phyloP scores from a whole-genome alignment of 176 grass and related monocot species.

The Rhipidocladum racemiflorum region DNA sequence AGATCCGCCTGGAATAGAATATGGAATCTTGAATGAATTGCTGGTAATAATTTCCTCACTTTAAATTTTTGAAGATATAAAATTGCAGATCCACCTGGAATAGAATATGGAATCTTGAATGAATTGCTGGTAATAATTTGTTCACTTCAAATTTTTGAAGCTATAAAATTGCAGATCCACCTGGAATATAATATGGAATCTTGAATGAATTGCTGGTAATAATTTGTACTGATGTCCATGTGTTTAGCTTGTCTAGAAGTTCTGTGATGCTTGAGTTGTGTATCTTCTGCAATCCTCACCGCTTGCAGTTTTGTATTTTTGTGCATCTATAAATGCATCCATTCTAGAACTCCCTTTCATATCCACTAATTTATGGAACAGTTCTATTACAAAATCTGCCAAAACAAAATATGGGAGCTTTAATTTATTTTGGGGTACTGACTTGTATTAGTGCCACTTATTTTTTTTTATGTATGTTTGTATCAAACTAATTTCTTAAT shows the following conservation, averaged over 20 bases:
- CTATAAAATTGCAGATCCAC: background rate
- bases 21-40: background rate
- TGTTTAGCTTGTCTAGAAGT: background rate
- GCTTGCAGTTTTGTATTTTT: background rate
- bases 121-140: background rate
- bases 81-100: background rate
- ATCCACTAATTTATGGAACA: background rate
- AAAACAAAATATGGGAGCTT: background rate
- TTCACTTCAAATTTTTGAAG: background rate
- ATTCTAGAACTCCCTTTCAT: background rate
- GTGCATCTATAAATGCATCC: background rate
- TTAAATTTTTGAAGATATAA: background rate
- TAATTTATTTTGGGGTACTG: background rate
- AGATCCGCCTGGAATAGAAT: background rate
- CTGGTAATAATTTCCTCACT: background rate
- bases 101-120: background rate
- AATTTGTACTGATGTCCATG: background rate
- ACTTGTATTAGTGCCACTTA: background rate
- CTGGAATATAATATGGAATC: background rate
- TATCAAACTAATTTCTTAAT: background rate
- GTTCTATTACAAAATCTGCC: background rate
- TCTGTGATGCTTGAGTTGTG: background rate
- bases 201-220: background rate
- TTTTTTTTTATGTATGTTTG: background rate
- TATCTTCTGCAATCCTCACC: background rate